Base-by-base conservation (phyloP, 768 basidiomycete genomes). In the Cantharellus anzutake region DNA sequence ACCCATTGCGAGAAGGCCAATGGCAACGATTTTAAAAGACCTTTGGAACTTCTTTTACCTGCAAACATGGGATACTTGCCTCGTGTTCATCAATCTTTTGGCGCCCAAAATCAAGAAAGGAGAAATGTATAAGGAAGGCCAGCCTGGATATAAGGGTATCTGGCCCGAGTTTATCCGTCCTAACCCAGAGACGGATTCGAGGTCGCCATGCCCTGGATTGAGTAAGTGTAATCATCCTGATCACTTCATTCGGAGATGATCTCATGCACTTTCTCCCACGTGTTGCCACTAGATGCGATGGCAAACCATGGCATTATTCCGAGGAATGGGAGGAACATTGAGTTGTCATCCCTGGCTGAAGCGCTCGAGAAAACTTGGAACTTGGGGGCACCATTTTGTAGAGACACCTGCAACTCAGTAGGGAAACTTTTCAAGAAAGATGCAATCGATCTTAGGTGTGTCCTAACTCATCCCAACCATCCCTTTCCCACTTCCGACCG, bases 261-360 rank as follows among this genome's bases (percentile, higher is more conserved):
- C 59, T 38, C 5, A 51, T 38, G 59, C 38, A 42, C 41, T 4
- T 16, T 16, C 16, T 42, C 4, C 53, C 20, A 29, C 20, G 20
- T 29, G 20, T 29, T 34, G 41, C 53, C 50, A 35, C 42, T 89
- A 61, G 89, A 90, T 64, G 82, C 84, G 0, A 73, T 90, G 78
- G 84, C 86, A 4, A 89, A 89, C 67, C 86, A 89, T 62, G 87
- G 71, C 11, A 73, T 79, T 57, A 58, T 79, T 37, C 66, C 87
- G 0, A 82, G 72, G 50, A 77, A 79, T 73, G 87, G 87, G n/a
- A 79, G 71, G 48, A 78, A 80, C 61, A 82, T 91, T 68, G 73
- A 74, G 4, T 88, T 88, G 64, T 68, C 67, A 29, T 70, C 76
- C n/a, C 60, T 80, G 40, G 68, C 63, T 0, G n/a, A 35, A 2